A percentile compares a stretch with the other conserved stretches of the same genome.
These are phyloP conservation scores for Hordeum pubiflorum DNA, from an alignment of 202 grass and related monocot genomes.

Conservation along the genomic window DNA sequence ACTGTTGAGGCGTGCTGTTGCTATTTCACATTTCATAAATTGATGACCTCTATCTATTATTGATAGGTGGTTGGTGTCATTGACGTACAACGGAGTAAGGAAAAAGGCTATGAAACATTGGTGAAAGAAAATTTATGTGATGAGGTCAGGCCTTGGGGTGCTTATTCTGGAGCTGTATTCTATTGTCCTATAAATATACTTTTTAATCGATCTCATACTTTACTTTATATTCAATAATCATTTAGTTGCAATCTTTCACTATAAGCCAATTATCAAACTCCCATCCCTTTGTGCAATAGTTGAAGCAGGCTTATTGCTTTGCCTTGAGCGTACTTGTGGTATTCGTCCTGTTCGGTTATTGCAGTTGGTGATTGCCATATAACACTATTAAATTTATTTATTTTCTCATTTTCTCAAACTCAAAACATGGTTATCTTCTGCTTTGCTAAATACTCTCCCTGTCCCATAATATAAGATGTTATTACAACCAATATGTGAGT, in stretches of 20 bases:
- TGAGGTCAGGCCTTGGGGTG: constrained; percentile 45
- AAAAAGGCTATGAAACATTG: constrained; percentile 87
- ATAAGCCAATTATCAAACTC: background rate
- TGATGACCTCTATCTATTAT: constrained; percentile 6
- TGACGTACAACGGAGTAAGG: constrained; percentile 76
- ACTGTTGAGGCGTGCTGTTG: background rate
- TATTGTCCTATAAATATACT: background rate
- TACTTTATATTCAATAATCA: background rate
- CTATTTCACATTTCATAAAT: constrained; percentile 11
- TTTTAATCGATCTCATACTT: background rate
- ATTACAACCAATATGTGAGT: too few species aligned
- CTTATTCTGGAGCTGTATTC: constrained; percentile 13
- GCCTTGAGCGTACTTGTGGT: background rate
- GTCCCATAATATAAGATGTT: too few species aligned
- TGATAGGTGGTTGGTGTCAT: constrained; percentile 77
- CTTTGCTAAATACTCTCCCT: background rate
- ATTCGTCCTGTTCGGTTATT: constrained; percentile 12
- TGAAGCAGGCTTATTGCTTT: constrained; percentile 3
- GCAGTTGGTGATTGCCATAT: background rate
- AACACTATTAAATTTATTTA: background rate
- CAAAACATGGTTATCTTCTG: background rate
- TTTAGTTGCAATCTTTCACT: background rate
- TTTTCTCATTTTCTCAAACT: background rate
- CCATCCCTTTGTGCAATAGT: background rate
- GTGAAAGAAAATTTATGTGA: constrained; percentile 94